Evolutionary conservation across 192 early-diverging fungal genomes (phyloP).

Genomic region (Jimgerdemannia lactiflua): DNA sequence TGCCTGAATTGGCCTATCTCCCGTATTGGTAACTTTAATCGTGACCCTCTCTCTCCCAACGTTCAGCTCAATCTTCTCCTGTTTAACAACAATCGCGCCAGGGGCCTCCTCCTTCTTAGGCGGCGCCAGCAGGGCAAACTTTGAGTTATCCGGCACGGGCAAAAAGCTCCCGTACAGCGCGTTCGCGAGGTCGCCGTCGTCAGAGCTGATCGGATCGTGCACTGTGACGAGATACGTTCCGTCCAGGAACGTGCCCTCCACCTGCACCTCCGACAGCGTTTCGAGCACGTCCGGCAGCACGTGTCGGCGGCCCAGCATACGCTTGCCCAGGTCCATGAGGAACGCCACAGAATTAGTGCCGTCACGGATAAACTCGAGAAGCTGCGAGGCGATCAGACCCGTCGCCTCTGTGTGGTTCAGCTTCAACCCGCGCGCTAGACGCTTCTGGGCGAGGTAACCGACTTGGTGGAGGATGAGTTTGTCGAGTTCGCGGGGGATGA

Average conservation of each 20-base stretch:
- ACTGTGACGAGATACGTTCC: conserved; percentile 95
- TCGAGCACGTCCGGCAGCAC: conserved; percentile 71
- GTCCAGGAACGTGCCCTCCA: conserved; percentile 91
- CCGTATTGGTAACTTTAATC: conserved; percentile 85
- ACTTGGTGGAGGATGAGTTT: conserved; percentile 89
- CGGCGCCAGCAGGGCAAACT: conserved; percentile 42
- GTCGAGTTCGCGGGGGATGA: conserved; percentile 92
- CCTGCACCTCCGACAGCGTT: conserved; percentile 78
- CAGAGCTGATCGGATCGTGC: conserved; percentile 83
- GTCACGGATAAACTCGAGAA: conserved; percentile 89
- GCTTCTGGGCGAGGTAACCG: conserved; percentile 85
- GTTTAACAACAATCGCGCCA: conserved; percentile 66
- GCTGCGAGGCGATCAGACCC: conserved; percentile 85
- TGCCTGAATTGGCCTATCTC: conserved; percentile 92
- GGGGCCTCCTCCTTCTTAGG: conserved; percentile 47
- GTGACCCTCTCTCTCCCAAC: conserved; percentile 64
- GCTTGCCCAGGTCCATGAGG: conserved; percentile 84
- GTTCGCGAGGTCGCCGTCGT: conserved; percentile 77
- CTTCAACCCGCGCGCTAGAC: conserved; percentile 83
- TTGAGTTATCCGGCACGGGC: conserved; percentile 65
- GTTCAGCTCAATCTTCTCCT: conserved; percentile 75
- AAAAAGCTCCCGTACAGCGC: conserved; percentile 89
- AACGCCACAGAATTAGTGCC: conserved; percentile 84
- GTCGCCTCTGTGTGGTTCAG: conserved; percentile 87
- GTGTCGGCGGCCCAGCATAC: conserved; percentile 83